Percentiles rank a stretch among this genome's conserved stretches.
Conservation (phyloP, 257 asterid species). For the Plantago major region DNA sequence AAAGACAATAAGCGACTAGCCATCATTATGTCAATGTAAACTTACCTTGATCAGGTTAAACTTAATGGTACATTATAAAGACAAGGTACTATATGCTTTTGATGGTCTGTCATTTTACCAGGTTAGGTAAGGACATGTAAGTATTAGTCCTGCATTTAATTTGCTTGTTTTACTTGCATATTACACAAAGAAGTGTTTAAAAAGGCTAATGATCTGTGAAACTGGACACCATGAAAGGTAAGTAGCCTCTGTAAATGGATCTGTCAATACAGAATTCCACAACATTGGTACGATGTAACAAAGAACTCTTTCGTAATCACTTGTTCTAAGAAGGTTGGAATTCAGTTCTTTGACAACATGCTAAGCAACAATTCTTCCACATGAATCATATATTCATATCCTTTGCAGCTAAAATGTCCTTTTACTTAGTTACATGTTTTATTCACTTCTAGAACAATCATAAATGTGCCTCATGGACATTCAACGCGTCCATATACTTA, state of each 20-base stretch:
- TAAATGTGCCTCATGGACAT: too few species aligned
- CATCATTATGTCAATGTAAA: constrained; percentile 10
- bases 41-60: constrained; percentile 1
- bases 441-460: too few species aligned
- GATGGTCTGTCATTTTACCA: constrained; percentile 49
- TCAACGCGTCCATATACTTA: too few species aligned
- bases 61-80: constrained; percentile 25
- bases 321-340: background rate
- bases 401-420: background rate
- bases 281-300: constrained; percentile 7
- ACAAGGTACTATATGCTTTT: background rate
- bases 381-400: background rate
- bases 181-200: constrained; percentile 37
- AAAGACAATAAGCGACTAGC: constrained; percentile 20
- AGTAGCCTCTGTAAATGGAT: constrained; percentile 26
- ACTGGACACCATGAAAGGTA: constrained; percentile 26
- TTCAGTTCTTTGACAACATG: constrained; percentile 9
- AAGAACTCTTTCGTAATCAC: constrained; percentile 27
- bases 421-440: background rate
- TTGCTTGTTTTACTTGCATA: constrained; percentile 40
- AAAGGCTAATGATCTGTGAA: constrained; percentile 15
- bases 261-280: constrained; percentile 13
- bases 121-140: constrained; percentile 40
- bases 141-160: constrained; percentile 25
- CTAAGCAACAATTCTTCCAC: background rate